phyloP scores from a whole-genome alignment of 2,329 filamentous ascomycete species.

The Arthrobotrys conoides region DNA sequence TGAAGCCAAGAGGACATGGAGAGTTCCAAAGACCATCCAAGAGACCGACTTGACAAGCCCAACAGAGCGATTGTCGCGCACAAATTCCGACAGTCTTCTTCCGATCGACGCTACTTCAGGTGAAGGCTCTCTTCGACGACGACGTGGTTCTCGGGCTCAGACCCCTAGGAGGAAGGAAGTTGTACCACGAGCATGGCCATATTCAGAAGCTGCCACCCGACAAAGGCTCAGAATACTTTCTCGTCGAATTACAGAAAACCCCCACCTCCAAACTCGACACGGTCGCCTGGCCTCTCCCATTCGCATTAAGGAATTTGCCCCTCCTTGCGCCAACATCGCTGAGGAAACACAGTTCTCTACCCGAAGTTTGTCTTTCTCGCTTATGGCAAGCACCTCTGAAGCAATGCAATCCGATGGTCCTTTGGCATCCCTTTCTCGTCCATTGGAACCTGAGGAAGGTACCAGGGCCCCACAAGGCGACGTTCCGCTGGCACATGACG shows the following conservation, averaged over 20 bases:
- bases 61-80: slow-evolving; percentile 62
- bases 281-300: slow-evolving; percentile 60
- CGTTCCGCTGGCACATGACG: slow-evolving; percentile 49
- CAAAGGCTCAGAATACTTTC: slow-evolving; percentile 75
- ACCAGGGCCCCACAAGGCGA: slow-evolving; percentile 41
- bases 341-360: slow-evolving; percentile 67
- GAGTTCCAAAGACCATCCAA: slow-evolving; percentile 71
- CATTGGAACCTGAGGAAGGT: slow-evolving; percentile 38
- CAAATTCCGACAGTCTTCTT: slow-evolving; percentile 52
- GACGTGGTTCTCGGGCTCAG: slow-evolving; percentile 67
- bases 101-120: slow-evolving; percentile 56
- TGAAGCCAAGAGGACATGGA: slow-evolving; percentile 78
- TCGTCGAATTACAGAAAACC: slow-evolving; percentile 69
- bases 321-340: slow-evolving; percentile 50
- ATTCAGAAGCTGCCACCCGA: slow-evolving; percentile 75
- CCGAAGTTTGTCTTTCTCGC: slow-evolving; percentile 75
- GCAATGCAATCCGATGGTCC: slow-evolving; percentile 76
- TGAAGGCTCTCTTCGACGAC: slow-evolving; percentile 62
- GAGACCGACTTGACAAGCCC: slow-evolving; percentile 62
- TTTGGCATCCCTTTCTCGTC: slow-evolving; percentile 65
- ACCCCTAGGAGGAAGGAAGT: slow-evolving; percentile 59
- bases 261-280: slow-evolving; percentile 65
- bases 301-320: slow-evolving; percentile 67
- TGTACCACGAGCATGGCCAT: slow-evolving; percentile 71
- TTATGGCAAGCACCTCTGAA: slow-evolving; percentile 75